phyloP scores from a whole-genome alignment of 208 protist species.

The Leishmania aethiopica region DNA sequence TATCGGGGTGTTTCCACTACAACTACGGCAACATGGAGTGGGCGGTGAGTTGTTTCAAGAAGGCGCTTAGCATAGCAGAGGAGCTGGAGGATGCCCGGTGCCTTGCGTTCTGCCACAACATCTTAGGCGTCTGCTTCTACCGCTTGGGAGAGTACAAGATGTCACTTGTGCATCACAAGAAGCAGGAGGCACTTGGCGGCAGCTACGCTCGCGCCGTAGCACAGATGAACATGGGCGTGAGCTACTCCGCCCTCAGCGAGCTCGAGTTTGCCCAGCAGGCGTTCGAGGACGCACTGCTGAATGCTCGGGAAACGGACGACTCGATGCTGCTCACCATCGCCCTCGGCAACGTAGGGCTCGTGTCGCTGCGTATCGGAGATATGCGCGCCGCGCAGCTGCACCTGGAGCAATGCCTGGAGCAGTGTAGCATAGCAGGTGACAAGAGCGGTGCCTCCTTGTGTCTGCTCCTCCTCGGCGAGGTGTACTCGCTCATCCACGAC shows the following conservation, averaged over 20 bases:
- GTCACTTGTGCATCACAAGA: conserved; percentile 81
- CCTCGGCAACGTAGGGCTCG: conserved; percentile 81
- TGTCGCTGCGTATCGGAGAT: conserved; percentile 75
- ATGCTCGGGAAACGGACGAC: conserved; percentile 61
- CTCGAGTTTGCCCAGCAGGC: conserved; percentile 78
- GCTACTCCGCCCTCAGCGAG: conserved; percentile 83
- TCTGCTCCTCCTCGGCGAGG: conserved; percentile 83
- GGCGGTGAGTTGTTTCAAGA: conserved; percentile 55
- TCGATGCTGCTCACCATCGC: conserved; percentile 81
- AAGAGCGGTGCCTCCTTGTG: conserved; percentile 84
- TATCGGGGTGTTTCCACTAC: conserved; percentile 77
- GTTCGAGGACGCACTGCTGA: conserved; percentile 72
- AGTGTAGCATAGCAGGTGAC: conserved; percentile 81
- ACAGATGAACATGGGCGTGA: conserved; percentile 88
- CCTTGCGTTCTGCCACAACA: conserved; percentile 85
- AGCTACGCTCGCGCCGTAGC: conserved; percentile 78
- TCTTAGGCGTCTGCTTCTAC: conserved; percentile 81
- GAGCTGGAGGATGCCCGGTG: conserved; percentile 51
- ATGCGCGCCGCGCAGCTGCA: conserved; percentile 76
- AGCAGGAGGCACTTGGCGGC: conserved; percentile 82
- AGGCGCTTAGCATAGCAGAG: conserved; percentile 63
- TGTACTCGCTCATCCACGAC: conserved; percentile 87
- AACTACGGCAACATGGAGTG: conserved; percentile 82
- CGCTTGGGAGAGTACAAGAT: conserved; percentile 74
- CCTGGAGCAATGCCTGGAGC: conserved; percentile 84